phyloP scores from a whole-genome alignment of 345 rosid species.

The Ceriops zippeliana region DNA sequence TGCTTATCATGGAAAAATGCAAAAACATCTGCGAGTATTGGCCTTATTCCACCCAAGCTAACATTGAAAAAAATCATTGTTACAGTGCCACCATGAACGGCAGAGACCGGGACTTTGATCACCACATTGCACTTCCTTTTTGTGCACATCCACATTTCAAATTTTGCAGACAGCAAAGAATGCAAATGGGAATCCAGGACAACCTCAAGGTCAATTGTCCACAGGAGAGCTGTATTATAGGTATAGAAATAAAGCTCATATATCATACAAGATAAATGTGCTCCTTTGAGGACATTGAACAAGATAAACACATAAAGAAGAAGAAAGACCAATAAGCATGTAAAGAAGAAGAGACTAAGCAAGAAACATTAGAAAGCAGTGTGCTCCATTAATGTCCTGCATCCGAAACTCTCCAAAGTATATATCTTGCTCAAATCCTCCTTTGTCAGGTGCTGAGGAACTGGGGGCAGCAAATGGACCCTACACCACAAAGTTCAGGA shows the following conservation, averaged over 20 bases:
- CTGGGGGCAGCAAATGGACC: slow-evolving; percentile 93
- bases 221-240: neutral
- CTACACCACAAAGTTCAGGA: slow-evolving; percentile 33
- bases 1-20: neutral
- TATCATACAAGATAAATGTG: neutral
- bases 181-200: neutral
- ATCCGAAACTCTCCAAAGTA: slow-evolving; percentile 89
- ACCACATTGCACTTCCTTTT: too few relatives aligned
- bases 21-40: neutral
- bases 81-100: neutral
- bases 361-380: slow-evolving; percentile 60
- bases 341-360: neutral
- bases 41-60: neutral
- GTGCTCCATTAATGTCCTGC: slow-evolving; percentile 70
- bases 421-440: slow-evolving; percentile 87
- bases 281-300: neutral
- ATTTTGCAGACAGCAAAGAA: neutral
- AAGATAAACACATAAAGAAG: too few relatives aligned
- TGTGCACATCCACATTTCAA: neutral
- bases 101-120: neutral
- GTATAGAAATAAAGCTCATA: neutral
- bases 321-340: neutral
- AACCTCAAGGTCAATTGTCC: neutral
- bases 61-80: neutral
- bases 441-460: slow-evolving; percentile 82